A percentile compares a stretch with the other conserved stretches of the same genome.
These are phyloP conservation scores for Wallacemonas sp. DNA, from an alignment of 208 protist species.

Conservation along the genomic window DNA sequence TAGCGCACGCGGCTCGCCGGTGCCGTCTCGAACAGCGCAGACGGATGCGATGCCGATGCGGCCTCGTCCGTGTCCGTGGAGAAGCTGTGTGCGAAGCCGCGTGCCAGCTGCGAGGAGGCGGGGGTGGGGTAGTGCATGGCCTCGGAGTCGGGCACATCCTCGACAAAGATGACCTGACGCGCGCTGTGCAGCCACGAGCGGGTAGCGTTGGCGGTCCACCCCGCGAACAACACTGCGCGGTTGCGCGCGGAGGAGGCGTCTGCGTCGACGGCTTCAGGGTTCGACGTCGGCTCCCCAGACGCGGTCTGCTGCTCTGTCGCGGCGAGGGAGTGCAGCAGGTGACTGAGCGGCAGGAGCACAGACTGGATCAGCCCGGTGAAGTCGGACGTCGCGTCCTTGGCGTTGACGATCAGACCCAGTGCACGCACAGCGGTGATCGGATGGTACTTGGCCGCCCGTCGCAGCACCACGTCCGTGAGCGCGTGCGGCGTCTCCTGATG, in stretches of 20 bases:
- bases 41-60: background rate
- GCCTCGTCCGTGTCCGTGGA: background rate
- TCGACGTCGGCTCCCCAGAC: background rate
- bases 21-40: slow-evolving; percentile 31
- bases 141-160: slow-evolving; percentile 16
- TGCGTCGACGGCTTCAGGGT: no score
- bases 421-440: slow-evolving; percentile 23
- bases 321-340: background rate
- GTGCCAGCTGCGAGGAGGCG: slow-evolving; percentile 24
- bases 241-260: background rate
- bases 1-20: slow-evolving; percentile 34
- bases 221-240: slow-evolving; percentile 5
- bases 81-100: slow-evolving; percentile 31
- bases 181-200: slow-evolving; percentile 18
- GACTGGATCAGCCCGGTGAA: background rate
- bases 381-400: background rate
- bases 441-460: slow-evolving; percentile 28
- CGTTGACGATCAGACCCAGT: slow-evolving; percentile 4
- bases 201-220: slow-evolving; percentile 6
- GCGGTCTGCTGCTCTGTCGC: background rate
- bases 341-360: background rate
- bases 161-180: slow-evolving; percentile 30
- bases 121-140: slow-evolving; percentile 13
- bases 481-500: slow-evolving; percentile 1
- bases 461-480: slow-evolving; percentile 18